Conservation (phyloP, 2,329 filamentous ascomycete species). For the Exophiala bonariae region DNA sequence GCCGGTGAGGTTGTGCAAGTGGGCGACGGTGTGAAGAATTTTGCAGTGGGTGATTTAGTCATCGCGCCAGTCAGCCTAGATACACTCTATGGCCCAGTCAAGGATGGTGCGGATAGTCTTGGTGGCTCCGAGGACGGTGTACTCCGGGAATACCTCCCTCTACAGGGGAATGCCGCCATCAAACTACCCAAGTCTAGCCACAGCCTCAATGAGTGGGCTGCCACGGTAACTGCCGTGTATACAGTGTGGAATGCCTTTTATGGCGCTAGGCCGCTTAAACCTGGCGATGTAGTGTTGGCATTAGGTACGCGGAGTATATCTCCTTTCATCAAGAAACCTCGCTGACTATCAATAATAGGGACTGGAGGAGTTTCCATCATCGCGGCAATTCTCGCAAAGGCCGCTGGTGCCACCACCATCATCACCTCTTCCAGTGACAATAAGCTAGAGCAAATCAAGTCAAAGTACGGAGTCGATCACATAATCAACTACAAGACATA, state of each 20-base stretch:
- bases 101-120: neutral
- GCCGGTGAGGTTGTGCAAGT: slow-evolving; percentile 42
- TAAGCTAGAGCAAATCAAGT: slow-evolving; percentile 43
- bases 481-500: slow-evolving; percentile 51
- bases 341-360: neutral
- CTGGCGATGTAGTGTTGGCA: neutral
- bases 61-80: neutral
- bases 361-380: neutral
- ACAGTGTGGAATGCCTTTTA: neutral
- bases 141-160: neutral
- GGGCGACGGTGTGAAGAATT: slow-evolving; percentile 36
- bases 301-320: neutral
- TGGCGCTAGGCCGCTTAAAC: neutral
- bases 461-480: slow-evolving; percentile 43
- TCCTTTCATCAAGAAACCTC: too few relatives aligned
- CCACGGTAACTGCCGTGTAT: neutral
- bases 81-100: neutral
- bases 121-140: neutral
- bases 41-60: slow-evolving; percentile 31
- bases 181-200: neutral
- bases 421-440: slow-evolving; percentile 52
- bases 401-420: slow-evolving; percentile 46
- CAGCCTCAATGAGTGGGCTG: neutral
- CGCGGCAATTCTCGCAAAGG: slow-evolving; percentile 24
- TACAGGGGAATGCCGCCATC: neutral